phyloP scores from a whole-genome alignment of 805 yeast genomes.

The Pichia sporocuriosa region DNA sequence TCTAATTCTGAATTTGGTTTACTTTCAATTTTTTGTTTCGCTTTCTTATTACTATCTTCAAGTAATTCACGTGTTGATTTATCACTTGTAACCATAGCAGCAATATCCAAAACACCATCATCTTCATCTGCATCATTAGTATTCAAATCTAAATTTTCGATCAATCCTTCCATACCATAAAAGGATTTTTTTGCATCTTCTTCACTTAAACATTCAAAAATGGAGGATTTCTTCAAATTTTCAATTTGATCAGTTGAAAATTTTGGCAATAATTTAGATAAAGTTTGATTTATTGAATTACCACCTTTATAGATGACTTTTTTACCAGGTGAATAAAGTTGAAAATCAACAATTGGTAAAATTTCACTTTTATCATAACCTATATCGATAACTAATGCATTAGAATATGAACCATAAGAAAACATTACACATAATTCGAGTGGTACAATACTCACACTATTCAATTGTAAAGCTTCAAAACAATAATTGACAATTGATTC shows the following conservation, averaged over 20 bases:
- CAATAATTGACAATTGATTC: conserved; percentile 70
- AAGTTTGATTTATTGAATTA: conserved; percentile 45
- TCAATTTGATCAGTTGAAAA: conserved; percentile 57
- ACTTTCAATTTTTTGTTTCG: conserved; percentile 8
- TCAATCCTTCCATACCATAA: conserved; percentile 48
- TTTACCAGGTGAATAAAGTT: conserved; percentile 48
- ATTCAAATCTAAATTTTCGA: conserved; percentile 15
- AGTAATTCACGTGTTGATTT: conserved; percentile 47
- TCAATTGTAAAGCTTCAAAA: conserved; percentile 65
- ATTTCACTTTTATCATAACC: conserved; percentile 74
- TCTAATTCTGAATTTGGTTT: conserved; percentile 63
- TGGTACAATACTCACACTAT: conserved; percentile 67
- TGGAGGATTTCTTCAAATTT: conserved; percentile 62
- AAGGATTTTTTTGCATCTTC: conserved; percentile 57
- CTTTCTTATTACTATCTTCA: conserved; percentile 21
- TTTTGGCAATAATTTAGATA: conserved; percentile 51
- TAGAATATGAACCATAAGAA: conserved; percentile 61
- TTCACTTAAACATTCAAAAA: conserved; percentile 73
- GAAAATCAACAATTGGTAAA: conserved; percentile 71
- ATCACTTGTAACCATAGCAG: conserved; percentile 78
- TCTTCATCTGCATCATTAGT: conserved; percentile 32
- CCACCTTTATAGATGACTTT: conserved; percentile 50
- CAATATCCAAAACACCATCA: conserved; percentile 80
- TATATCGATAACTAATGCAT: conserved; percentile 70
- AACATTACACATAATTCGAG: conserved; percentile 61